Percentiles rank a stretch among this genome's conserved stretches.
Evolutionary conservation across 2,329 filamentous ascomycete species (phyloP).

Genomic region (Exophiala oligosperma): DNA sequence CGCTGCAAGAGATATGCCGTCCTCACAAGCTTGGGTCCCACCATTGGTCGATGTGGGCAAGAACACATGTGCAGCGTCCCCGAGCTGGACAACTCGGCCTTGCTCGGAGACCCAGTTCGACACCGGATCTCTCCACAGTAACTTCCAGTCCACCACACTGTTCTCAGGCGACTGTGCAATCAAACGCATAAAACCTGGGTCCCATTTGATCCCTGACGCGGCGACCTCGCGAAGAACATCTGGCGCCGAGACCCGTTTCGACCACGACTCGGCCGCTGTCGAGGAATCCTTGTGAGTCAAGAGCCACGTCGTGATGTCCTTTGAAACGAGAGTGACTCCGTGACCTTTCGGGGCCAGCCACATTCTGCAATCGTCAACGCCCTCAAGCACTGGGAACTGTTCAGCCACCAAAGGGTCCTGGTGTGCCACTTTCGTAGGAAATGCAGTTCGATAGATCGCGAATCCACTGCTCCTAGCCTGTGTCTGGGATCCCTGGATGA

Average conservation of each 20-base stretch:
- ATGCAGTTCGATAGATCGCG: slow-evolving; percentile 4
- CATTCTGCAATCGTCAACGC: neutral
- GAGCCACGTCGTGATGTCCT: slow-evolving; percentile 2
- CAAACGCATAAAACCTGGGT: slow-evolving; percentile 8
- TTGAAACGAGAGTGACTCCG: slow-evolving; percentile 1
- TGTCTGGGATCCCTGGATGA: slow-evolving; percentile 1
- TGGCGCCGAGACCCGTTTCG: neutral
- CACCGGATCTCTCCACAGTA: slow-evolving; percentile 6
- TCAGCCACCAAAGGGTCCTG: neutral
- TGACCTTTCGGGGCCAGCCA: slow-evolving; percentile 7
- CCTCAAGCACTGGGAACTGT: too few relatives aligned
- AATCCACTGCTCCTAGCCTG: slow-evolving; percentile 7
- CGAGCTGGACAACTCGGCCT: slow-evolving; percentile 46
- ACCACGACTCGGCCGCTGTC: slow-evolving; percentile 6
- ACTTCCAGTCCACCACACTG: slow-evolving; percentile 7
- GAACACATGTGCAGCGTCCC: slow-evolving; percentile 56
- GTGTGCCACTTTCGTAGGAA: neutral
- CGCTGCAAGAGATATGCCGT: slow-evolving; percentile 49
- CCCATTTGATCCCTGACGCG: slow-evolving; percentile 1
- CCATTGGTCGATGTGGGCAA: slow-evolving; percentile 57
- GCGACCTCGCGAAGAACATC: neutral
- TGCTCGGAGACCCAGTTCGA: slow-evolving; percentile 5
- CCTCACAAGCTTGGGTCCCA: slow-evolving; percentile 56
- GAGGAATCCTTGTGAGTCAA: slow-evolving; percentile 8
- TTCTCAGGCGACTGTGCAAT: neutral